Evolutionary conservation across 352 stramenopile species (phyloP).

Genomic region (Hyaloperonospora brassicae): DNA sequence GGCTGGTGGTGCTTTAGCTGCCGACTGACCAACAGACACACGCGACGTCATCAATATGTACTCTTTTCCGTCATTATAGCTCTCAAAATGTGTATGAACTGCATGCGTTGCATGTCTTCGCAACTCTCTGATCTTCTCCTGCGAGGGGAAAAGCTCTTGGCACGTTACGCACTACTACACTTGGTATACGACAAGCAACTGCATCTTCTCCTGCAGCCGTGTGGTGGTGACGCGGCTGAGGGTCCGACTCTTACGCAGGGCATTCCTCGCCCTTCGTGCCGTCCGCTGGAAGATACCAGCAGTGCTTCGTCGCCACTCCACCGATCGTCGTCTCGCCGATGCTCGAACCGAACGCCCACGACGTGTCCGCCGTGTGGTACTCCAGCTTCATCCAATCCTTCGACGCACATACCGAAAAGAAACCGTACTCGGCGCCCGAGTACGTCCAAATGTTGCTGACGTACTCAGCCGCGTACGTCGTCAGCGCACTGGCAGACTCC

Average conservation of each 20-base stretch:
- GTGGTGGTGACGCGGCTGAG: not conserved
- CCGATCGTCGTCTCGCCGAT: constrained; percentile 34
- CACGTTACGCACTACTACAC: no score
- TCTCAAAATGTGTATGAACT: no score
- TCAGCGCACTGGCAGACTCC: constrained; percentile 59
- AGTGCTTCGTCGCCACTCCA: constrained; percentile 61
- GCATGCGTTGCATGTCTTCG: no score
- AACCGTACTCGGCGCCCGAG: constrained; percentile 56
- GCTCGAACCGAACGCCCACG: constrained; percentile 46
- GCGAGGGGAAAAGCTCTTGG: no score
- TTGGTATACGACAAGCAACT: no score
- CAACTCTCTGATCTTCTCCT: no score
- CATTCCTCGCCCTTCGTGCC: constrained; percentile 30
- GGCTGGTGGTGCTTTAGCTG: no score
- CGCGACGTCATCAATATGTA: no score
- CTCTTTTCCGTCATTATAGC: no score
- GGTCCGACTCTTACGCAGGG: not conserved
- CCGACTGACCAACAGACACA: no score
- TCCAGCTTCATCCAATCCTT: constrained; percentile 59
- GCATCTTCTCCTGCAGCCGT: not conserved
- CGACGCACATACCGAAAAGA: constrained; percentile 55
- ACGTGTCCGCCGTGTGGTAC: constrained; percentile 56
- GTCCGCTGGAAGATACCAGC: constrained; percentile 56
- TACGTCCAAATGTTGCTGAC: constrained; percentile 59
- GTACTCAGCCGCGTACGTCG: constrained; percentile 42